phyloP scores from a whole-genome alignment of 1,284 basidiomycete species.

The Heterobasidion annosum region DNA sequence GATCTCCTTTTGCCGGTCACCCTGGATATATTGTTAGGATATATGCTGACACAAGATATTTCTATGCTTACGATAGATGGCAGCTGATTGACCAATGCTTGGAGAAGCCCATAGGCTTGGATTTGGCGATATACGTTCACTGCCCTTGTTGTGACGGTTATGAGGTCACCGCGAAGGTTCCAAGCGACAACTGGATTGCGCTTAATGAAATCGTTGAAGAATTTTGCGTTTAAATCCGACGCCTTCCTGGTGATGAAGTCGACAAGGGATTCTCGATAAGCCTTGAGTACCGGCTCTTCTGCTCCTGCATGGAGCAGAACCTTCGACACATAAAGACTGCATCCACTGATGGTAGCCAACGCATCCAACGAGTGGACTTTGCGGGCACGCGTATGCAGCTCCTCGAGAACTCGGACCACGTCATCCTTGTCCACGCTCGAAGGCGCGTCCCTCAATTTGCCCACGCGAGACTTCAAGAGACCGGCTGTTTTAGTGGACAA shows the following conservation, averaged over 20 bases:
- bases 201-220: slow-evolving; percentile 76
- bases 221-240: slow-evolving; percentile 64
- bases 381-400: slow-evolving; percentile 70
- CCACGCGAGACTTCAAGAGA: slow-evolving; percentile 68
- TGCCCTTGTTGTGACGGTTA: slow-evolving; percentile 45
- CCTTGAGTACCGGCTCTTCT: slow-evolving; percentile 34
- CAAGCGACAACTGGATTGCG: slow-evolving; percentile 66
- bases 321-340: slow-evolving; percentile 68
- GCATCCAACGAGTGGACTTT: slow-evolving; percentile 61
- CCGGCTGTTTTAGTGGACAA: slow-evolving; percentile 80
- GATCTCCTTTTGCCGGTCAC: slow-evolving; percentile 13
- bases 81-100: slow-evolving; percentile 55
- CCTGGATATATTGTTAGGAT: slow-evolving; percentile 4
- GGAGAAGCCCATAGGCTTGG: slow-evolving; percentile 71
- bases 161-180: slow-evolving; percentile 51
- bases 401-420: slow-evolving; percentile 42
- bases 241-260: slow-evolving; percentile 82
- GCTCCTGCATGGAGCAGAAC: slow-evolving; percentile 38
- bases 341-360: slow-evolving; percentile 53
- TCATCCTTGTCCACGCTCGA: slow-evolving; percentile 35
- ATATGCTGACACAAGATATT: not conserved
- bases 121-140: slow-evolving; percentile 70
- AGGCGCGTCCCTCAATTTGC: slow-evolving; percentile 67
- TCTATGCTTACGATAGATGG: slow-evolving; percentile 36
- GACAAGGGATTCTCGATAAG: slow-evolving; percentile 62